Evolutionary conservation across 2,329 filamentous ascomycete species (phyloP).

Genomic region (Pseudocercospora eumusae): DNA sequence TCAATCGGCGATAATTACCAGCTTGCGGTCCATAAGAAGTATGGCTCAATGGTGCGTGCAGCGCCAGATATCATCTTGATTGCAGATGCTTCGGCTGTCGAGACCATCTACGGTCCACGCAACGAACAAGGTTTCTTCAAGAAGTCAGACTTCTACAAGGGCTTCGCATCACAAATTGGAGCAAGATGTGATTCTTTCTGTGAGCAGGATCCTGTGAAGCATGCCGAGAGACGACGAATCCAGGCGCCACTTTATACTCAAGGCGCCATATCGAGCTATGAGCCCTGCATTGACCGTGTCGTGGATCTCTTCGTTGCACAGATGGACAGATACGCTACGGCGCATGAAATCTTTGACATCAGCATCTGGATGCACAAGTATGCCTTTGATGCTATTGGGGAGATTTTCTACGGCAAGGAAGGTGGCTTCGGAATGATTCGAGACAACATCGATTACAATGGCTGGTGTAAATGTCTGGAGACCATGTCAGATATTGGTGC

Average conservation of each 20-base stretch:
- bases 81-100: conserved; percentile 44
- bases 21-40: conserved; percentile 39
- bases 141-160: conserved; percentile 26
- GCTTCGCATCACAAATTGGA: conserved; percentile 12
- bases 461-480: conserved; percentile 16
- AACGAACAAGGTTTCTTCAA: conserved; percentile 25
- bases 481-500: conserved; percentile 16
- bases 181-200: conserved; percentile 15
- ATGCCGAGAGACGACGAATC: conserved; percentile 8
- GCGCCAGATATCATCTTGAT: conserved; percentile 52
- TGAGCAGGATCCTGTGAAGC: conserved; percentile 13
- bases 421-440: conserved; percentile 17
- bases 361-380: conserved; percentile 19
- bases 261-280: conserved; percentile 12
- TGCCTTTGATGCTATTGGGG: conserved; percentile 20
- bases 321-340: conserved; percentile 9
- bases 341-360: conserved; percentile 11
- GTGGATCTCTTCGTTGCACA: conserved; percentile 14
- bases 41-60: conserved; percentile 50
- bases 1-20: conserved; percentile 8
- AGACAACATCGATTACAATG: conserved; percentile 22
- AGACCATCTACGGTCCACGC: conserved; percentile 42
- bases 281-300: conserved; percentile 17
- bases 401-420: conserved; percentile 19
- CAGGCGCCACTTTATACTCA: conserved; percentile 19